phyloP scores from a whole-genome alignment of 1,284 basidiomycete species.

The Heterobasidion parviporum region DNA sequence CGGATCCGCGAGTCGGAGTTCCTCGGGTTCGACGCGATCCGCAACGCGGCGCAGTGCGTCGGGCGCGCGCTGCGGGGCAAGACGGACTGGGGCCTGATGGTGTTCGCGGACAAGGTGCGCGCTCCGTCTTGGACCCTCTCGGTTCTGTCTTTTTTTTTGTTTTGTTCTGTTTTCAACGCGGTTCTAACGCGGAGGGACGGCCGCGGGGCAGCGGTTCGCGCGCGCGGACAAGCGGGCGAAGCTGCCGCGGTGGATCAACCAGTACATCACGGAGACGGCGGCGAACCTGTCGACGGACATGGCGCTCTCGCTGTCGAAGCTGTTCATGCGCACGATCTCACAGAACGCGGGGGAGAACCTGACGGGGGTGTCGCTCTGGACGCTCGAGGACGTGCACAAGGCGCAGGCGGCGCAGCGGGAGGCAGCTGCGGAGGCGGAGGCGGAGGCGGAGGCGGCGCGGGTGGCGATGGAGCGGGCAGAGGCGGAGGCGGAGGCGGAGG shows the following conservation, averaged over 20 bases:
- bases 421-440: slow-evolving; percentile 35
- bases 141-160: slow-evolving; percentile 1
- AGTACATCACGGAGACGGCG: slow-evolving; percentile 96
- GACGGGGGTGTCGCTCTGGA: slow-evolving; percentile 94
- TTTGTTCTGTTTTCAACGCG: not conserved
- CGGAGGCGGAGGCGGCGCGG: slow-evolving; percentile 22
- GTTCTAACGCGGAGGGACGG: not conserved
- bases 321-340: slow-evolving; percentile 97
- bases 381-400: slow-evolving; percentile 75
- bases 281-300: slow-evolving; percentile 98
- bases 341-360: slow-evolving; percentile 94
- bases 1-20: slow-evolving; percentile 98
- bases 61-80: slow-evolving; percentile 96
- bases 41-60: slow-evolving; percentile 98
- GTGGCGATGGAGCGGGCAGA: slow-evolving; percentile 33
- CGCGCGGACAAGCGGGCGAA: slow-evolving; percentile 95
- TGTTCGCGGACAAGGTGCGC: slow-evolving; percentile 94
- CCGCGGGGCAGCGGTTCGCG: slow-evolving; percentile 82
- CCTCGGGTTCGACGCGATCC: slow-evolving; percentile 98
- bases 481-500: slow-evolving; percentile 16
- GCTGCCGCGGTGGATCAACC: slow-evolving; percentile 98
- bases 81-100: slow-evolving; percentile 99
- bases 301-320: slow-evolving; percentile 91
- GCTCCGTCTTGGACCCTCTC: not conserved
- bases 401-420: slow-evolving; percentile 74